Base-by-base conservation (phyloP, 495 filamentous ascomycete genomes). In the Aspergillus indologenus region DNA sequence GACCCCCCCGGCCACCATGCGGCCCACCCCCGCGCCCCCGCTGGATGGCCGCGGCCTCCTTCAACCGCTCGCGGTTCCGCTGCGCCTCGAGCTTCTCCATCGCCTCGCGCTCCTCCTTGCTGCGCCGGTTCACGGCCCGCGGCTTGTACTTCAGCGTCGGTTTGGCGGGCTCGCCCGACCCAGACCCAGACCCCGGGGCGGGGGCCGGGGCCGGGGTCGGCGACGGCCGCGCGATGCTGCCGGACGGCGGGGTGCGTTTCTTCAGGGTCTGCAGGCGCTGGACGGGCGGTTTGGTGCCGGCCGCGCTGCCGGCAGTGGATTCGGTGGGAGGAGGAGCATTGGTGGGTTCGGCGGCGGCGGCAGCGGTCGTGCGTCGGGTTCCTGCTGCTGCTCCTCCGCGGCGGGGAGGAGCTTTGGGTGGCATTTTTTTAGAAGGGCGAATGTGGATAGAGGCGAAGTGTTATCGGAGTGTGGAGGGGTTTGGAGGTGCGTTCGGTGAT, bases 71-170 rank as follows among this genome's bases (percentile, higher is more conserved):
- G 34, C 73, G 77, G 40, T 75, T 52, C 17, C 79, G 68, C 58
- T 80, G 70, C 34, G 73, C 72, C 59, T 84, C 81, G 19, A 75
- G 67, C 49, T 72, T 73, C 65, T 79, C 75, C 0, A 77, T 71
- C 14, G 73, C 76, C 31, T 82, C 79, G 57, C 80, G 77, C 61
- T 82, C 81, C 56, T 80, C 78, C 60, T 82, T 79, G 61, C 74
- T 80, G 47, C 79, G 79, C 9, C 80, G 81, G 4, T 62, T 64
- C 5, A 75, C 70, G 0, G 71, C 69, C 45, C 75, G 78, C 5
- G 81, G 81, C 59, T 77, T 70, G 52, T 77, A 79, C 56, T 83
- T 84, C 29, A 83, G 58, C 2, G 66, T 68, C 1, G 76, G 75
- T 56, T 77, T 78, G 0, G 69, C 50, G 0, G 66, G 61, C 24